Conservation (phyloP, 345 rosid species). For the Euphorbia pulcherrima region DNA sequence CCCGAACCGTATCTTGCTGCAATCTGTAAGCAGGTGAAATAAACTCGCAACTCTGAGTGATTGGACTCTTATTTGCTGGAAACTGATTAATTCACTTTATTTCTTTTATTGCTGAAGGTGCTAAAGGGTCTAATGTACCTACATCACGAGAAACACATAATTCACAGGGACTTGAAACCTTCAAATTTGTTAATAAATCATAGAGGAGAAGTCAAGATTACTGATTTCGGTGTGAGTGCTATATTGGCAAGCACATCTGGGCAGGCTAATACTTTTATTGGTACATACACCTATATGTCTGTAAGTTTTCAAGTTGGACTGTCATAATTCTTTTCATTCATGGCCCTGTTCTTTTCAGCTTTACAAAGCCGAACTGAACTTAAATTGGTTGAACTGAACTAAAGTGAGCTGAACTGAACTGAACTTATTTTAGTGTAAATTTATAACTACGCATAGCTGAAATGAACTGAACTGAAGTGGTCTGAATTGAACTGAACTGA, state of each 20-base stretch:
- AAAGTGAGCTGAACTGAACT: too few species aligned
- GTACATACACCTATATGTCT: slow-evolving; percentile 84
- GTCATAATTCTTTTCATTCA: background rate
- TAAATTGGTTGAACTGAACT: too few species aligned
- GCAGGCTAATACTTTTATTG: slow-evolving; percentile 73
- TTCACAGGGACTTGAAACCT: slow-evolving; percentile 85
- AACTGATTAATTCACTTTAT: background rate
- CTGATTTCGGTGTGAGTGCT: slow-evolving; percentile 92
- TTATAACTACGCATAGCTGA: too few species aligned
- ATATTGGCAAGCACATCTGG: slow-evolving; percentile 77
- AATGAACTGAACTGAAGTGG: too few species aligned
- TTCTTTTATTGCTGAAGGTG: slow-evolving; percentile 44
- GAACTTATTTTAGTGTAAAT: too few species aligned
- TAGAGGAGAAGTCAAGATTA: slow-evolving; percentile 89
- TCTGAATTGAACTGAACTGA: too few species aligned
- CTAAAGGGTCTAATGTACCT: slow-evolving; percentile 72
- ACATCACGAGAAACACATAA: slow-evolving; percentile 80
- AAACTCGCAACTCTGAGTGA: background rate
- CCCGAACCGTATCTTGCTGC: slow-evolving; percentile 71
- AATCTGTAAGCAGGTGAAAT: slow-evolving; percentile 73
- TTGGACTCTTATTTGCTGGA: background rate
- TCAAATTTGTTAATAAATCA: slow-evolving; percentile 86
- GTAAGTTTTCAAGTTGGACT: slow-evolving; percentile 44
- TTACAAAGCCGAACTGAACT: too few species aligned
- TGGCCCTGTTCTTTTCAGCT: too few species aligned